Evolutionary conservation across 179 eudicot genomes (phyloP).

Genomic region (Pouteria campechiana): DNA sequence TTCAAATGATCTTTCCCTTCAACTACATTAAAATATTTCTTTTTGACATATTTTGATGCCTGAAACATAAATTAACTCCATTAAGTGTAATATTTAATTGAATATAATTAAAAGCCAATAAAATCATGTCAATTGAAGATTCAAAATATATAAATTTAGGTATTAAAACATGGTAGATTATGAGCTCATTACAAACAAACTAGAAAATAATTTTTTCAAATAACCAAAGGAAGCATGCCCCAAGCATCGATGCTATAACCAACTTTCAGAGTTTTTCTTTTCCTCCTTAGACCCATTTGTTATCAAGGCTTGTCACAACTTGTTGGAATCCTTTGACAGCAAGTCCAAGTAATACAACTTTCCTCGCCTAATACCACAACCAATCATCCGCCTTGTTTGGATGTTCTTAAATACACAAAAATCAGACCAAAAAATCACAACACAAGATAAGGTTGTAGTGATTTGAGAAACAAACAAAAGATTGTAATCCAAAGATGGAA

Average conservation of each 20-base stretch:
- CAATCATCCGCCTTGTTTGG: background rate
- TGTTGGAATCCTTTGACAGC: background rate
- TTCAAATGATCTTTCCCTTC: no score
- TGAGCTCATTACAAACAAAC: no score
- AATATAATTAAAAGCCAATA: no score
- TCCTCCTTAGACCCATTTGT: background rate
- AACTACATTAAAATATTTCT: no score
- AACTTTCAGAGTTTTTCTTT: no score
- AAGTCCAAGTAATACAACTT: background rate
- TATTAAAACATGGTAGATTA: no score
- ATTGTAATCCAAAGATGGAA: background rate
- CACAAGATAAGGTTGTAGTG: background rate
- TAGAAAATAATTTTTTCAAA: background rate
- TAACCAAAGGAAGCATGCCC: conserved; percentile 1
- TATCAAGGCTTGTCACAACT: background rate
- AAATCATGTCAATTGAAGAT: no score
- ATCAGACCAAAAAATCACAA: background rate
- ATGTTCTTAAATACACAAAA: background rate
- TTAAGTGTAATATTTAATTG: no score
- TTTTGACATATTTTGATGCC: no score
- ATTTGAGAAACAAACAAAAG: background rate
- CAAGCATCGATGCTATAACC: background rate
- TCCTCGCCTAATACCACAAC: background rate
- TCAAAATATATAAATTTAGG: no score
- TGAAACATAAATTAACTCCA: no score